Evolutionary conservation across 305 asterid species (phyloP).

Genomic region (Fraxinus floribunda): DNA sequence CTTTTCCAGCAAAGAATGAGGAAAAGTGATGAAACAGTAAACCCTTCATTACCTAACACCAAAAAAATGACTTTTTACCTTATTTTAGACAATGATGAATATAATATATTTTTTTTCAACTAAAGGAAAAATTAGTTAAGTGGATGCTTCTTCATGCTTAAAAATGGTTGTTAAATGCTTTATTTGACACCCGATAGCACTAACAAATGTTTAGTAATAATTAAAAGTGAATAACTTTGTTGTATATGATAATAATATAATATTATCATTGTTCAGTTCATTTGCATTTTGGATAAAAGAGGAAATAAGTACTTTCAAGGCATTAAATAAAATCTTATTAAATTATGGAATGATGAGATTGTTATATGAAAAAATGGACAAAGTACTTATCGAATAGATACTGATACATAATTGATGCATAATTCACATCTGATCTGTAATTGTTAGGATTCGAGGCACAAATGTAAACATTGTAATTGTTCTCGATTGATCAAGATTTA

Average conservation of each 20-base stretch:
- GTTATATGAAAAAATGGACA: background rate
- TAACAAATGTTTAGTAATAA: background rate
- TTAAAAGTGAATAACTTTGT: background rate
- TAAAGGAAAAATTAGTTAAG: background rate
- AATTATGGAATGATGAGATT: background rate
- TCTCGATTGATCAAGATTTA: background rate
- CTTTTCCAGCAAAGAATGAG: constrained; percentile 11
- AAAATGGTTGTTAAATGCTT: background rate
- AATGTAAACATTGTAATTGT: no score
- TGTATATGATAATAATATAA: no score
- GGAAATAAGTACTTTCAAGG: background rate
- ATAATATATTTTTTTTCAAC: background rate
- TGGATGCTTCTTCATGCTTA: background rate
- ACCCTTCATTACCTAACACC: constrained; percentile 5
- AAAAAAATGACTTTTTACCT: constrained; percentile 8
- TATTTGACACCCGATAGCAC: background rate
- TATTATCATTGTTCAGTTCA: background rate
- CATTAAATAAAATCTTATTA: background rate
- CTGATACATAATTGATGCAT: background rate
- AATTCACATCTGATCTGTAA: background rate
- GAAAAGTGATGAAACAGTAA: constrained; percentile 4
- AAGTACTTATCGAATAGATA: background rate
- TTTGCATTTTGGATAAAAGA: background rate
- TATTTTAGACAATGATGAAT: background rate
- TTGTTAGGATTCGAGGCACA: background rate